phyloP scores from a whole-genome alignment of 164 flowering plant species.

The Buxus sempervirens region DNA sequence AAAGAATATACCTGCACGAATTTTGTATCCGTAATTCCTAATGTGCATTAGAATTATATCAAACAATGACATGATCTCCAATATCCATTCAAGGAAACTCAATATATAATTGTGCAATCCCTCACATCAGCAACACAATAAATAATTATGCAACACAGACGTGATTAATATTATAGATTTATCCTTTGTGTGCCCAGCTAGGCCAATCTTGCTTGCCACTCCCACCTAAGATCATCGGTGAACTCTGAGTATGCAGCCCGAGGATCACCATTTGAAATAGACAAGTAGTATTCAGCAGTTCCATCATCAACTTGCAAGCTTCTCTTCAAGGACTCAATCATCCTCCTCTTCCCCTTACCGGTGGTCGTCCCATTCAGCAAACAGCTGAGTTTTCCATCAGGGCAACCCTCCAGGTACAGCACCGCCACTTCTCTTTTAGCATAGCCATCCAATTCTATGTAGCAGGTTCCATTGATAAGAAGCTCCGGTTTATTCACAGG shows the following conservation, averaged over 20 bases:
- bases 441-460: slow-evolving; percentile 70
- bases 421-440: slow-evolving; percentile 95
- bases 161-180: no score
- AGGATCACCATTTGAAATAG: slow-evolving; percentile 82
- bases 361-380: slow-evolving; percentile 27
- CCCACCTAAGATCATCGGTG: slow-evolving; percentile 84
- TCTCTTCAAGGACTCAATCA: slow-evolving; percentile 72
- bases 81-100: no score
- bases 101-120: no score
- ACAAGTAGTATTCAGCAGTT: slow-evolving; percentile 76
- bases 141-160: background rate
- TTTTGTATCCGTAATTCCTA: no score
- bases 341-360: slow-evolving; percentile 53
- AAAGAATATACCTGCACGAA: no score
- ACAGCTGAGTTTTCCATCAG: slow-evolving; percentile 28
- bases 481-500: slow-evolving; percentile 69
- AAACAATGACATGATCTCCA: no score
- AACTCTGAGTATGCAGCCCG: slow-evolving; percentile 77
- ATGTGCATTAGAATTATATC: no score
- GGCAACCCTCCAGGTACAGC: slow-evolving; percentile 68
- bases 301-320: slow-evolving; percentile 94
- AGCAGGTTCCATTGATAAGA: slow-evolving; percentile 67
- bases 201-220: slow-evolving; percentile 40
- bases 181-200: slow-evolving; percentile 11
- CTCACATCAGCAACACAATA: no score